Percentiles rank a stretch among this genome's conserved stretches.
These are phyloP conservation scores for Citrus inodora DNA, from an alignment of 345 rosid species.

Conservation along the genomic window DNA sequence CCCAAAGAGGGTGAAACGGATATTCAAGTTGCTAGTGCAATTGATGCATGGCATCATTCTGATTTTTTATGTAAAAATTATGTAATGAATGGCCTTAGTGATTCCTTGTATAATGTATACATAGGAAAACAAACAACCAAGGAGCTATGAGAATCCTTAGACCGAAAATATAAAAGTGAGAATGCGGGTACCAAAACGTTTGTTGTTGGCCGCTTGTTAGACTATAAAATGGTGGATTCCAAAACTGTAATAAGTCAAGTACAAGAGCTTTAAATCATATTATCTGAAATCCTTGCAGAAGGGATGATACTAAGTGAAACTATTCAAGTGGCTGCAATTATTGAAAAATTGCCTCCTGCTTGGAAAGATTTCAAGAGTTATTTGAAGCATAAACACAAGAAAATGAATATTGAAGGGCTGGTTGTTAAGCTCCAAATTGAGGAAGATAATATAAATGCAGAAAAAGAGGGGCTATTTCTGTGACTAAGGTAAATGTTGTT, in stretches of 20 bases:
- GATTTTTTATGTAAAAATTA: too few relatives aligned
- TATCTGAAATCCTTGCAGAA: background rate
- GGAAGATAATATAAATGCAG: background rate
- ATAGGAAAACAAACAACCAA: too few relatives aligned
- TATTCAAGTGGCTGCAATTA: background rate
- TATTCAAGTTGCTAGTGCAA: too few relatives aligned
- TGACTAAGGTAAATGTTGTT: background rate
- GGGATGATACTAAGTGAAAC: background rate
- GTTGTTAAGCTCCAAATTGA: background rate
- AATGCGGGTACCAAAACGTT: too few relatives aligned
- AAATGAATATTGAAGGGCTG: background rate
- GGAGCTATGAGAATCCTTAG: too few relatives aligned
- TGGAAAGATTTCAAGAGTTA: background rate
- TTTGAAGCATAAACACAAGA: background rate
- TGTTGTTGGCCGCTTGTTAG: background rate
- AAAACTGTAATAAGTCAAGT: background rate
- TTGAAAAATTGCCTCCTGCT: background rate
- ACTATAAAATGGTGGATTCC: background rate
- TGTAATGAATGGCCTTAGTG: too few relatives aligned
- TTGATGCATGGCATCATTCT: too few relatives aligned
- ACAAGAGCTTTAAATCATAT: background rate
- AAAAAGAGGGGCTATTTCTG: background rate
- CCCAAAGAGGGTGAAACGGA: too few relatives aligned
- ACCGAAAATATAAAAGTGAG: too few relatives aligned
- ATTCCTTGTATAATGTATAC: too few relatives aligned